Evolutionary conservation across 192 early-diverging fungal species (phyloP).

Genomic region (Backusella macrospora): DNA sequence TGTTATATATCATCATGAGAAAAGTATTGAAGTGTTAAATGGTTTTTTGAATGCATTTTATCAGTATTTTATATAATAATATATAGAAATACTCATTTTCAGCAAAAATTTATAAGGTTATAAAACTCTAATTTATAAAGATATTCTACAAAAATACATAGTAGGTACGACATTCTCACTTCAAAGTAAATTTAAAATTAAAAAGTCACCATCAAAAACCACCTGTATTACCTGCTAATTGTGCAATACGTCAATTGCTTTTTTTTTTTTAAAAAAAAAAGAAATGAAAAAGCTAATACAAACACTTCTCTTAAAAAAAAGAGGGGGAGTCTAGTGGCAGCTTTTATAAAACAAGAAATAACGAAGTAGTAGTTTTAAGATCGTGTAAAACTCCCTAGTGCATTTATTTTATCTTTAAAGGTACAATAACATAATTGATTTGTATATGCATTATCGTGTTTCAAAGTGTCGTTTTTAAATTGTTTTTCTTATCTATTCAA

Average conservation of each 20-base stretch:
- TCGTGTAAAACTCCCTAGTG: too few species aligned
- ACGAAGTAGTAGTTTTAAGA: too few species aligned
- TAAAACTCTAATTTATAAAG: background rate
- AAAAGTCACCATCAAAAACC: background rate
- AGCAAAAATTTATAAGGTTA: background rate
- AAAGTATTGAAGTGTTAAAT: too few species aligned
- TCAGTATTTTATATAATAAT: background rate
- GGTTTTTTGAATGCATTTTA: background rate
- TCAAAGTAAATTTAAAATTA: background rate
- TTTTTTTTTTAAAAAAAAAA: background rate
- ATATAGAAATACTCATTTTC: background rate
- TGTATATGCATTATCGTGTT: too few species aligned
- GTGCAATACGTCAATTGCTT: background rate
- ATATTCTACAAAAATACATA: background rate
- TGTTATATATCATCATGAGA: too few species aligned
- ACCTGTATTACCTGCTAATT: background rate
- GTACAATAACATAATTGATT: too few species aligned
- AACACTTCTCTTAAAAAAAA: background rate
- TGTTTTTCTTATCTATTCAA: too few species aligned
- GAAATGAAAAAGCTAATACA: too few species aligned
- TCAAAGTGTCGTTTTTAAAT: too few species aligned
- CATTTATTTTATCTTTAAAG: too few species aligned
- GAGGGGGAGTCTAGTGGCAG: too few species aligned
- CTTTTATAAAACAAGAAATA: too few species aligned
- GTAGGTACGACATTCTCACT: background rate